phyloP scores from a whole-genome alignment of 495 filamentous ascomycete genomes.

The Haplographium delicatum region DNA sequence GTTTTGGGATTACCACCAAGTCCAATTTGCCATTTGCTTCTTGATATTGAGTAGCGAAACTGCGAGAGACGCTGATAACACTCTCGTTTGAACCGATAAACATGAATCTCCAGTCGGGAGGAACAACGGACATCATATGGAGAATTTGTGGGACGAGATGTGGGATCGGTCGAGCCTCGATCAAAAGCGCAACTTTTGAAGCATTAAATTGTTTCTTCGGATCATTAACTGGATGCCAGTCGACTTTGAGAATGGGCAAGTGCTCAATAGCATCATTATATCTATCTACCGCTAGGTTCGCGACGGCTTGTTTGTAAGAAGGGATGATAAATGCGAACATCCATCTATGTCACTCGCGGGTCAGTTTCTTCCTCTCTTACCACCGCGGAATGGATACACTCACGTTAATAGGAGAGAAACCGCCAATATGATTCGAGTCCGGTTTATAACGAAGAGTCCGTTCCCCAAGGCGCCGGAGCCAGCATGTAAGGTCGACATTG shows the following conservation, averaged over 20 bases:
- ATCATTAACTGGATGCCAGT: slow-evolving; percentile 32
- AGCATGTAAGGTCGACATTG: slow-evolving; percentile 8
- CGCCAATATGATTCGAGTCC: slow-evolving; percentile 22
- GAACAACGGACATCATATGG: slow-evolving; percentile 46
- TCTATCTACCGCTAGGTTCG: slow-evolving; percentile 28
- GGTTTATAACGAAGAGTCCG: slow-evolving; percentile 26
- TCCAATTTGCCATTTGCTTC: slow-evolving; percentile 42
- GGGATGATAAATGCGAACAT: slow-evolving; percentile 35
- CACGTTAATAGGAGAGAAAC: slow-evolving; percentile 29
- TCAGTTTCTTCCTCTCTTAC: background rate
- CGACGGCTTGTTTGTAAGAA: slow-evolving; percentile 33
- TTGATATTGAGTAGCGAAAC: slow-evolving; percentile 37
- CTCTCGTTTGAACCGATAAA: slow-evolving; percentile 42
- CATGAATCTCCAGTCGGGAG: slow-evolving; percentile 46
- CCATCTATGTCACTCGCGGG: slow-evolving; percentile 29
- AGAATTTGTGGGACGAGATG: slow-evolving; percentile 42
- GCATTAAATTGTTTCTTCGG: slow-evolving; percentile 37
- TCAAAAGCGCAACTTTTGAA: slow-evolving; percentile 44
- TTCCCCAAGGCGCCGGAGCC: slow-evolving; percentile 13
- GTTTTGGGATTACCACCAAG: slow-evolving; percentile 35
- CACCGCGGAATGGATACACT: slow-evolving; percentile 11
- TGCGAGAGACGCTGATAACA: slow-evolving; percentile 32
- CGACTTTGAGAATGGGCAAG: slow-evolving; percentile 36
- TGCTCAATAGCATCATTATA: slow-evolving; percentile 34
- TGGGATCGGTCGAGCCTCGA: slow-evolving; percentile 40